Evolutionary conservation across 345 rosid species (phyloP), one percentile per base, ranked within the genome.

Genomic region (Eucalyptus erythrocorys): DNA sequence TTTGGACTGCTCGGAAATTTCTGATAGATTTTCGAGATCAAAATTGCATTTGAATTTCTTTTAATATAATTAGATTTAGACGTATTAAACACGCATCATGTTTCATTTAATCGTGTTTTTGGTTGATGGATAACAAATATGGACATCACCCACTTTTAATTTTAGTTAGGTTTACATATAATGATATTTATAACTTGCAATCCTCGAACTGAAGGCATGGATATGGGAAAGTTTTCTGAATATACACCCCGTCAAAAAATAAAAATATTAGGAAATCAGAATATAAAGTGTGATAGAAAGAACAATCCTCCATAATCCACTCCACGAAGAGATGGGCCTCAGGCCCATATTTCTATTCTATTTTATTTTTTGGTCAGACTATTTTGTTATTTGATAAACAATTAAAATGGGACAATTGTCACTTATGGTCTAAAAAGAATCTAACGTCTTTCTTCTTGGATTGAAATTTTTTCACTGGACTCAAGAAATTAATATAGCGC

Each of bases 61-160:
- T 30, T 30, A 15, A 64, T 64, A 8, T 64, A 64, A 32, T 32
- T n/a, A n/a, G 76, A 14, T 14, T 64, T 64, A n/a, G 40, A n/a
- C 0, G 2, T n/a, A n/a, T 14, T 15, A 64, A 64, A 7, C 10
- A n/a, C 8, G 2, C 40, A 16, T n/a, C 11, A n/a, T 64, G 32
- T 64, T 64, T 64, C 37, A 15, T 64, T n/a, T 32, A n/a, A n/a
- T 7, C 2, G 5, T 64, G 21, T 2, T n/a, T 64, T n/a, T 14
- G 40, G n/a, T n/a, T 64, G 3, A n/a, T 4, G 76, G 76, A 21
- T n/a, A 13, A 64, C 3, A 64, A 64, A 7, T n/a, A 64, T n/a
- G 76, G 10, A n/a, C 40, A 64, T n/a, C 37, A 14, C 40, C 76
- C 10, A 7, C 19, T n/a, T 64, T n/a, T 64, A n/a, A 64, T n/a